These are phyloP conservation scores for Populus nigra DNA, from an alignment of 345 rosid genomes.

Conservation along the genomic window DNA sequence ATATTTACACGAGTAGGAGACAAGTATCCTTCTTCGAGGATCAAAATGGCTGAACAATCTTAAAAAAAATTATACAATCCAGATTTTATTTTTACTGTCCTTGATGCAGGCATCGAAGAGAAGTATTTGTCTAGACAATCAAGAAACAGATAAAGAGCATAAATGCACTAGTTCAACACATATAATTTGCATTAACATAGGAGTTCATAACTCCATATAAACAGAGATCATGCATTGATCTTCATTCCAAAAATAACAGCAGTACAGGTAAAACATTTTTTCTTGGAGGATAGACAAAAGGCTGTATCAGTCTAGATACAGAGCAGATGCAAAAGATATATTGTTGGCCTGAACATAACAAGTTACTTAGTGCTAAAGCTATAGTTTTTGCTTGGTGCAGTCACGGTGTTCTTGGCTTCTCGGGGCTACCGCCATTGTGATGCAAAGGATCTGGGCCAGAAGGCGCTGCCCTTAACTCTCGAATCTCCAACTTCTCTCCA, in stretches of 20 bases:
- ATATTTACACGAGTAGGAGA: too few species aligned
- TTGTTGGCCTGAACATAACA: not conserved
- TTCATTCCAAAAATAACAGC: not conserved
- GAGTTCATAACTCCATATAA: not conserved
- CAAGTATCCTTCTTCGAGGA: too few species aligned
- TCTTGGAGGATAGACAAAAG: not conserved
- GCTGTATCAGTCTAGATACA: not conserved
- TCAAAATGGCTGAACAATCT: too few species aligned
- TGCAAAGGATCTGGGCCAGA: conserved; percentile 86
- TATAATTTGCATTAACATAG: not conserved
- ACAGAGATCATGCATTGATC: not conserved
- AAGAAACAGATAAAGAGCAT: too few species aligned
- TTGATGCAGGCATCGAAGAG: not conserved
- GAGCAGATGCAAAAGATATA: not conserved
- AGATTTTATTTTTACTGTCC: too few species aligned
- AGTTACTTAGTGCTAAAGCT: not conserved
- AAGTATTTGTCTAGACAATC: not conserved
- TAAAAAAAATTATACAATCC: too few species aligned
- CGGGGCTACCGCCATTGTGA: conserved; percentile 66
- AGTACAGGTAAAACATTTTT: not conserved
- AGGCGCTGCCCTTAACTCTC: conserved; percentile 64
- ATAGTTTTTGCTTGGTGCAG: not conserved
- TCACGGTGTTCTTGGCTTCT: conserved; percentile 51
- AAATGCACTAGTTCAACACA: not conserved
- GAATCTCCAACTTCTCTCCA: conserved; percentile 3